These are phyloP conservation scores for Suhomyces maxii DNA, from an alignment of 1,139 yeast species.

Conservation along the genomic window DNA sequence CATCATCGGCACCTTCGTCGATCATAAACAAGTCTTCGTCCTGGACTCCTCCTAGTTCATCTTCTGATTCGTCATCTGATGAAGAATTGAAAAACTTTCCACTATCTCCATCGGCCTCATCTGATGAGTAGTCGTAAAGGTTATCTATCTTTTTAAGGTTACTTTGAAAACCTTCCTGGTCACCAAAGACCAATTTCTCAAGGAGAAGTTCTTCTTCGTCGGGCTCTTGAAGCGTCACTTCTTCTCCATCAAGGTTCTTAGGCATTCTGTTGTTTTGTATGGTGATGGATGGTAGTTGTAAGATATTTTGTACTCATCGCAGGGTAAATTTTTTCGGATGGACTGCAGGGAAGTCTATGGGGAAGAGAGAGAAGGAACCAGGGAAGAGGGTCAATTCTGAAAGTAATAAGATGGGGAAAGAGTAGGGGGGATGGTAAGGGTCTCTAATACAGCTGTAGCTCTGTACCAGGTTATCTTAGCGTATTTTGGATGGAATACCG, in stretches of 20 bases:
- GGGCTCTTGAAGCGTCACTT: slow-evolving; percentile 57
- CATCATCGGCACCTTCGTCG: slow-evolving; percentile 47
- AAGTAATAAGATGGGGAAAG: not conserved
- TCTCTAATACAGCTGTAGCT: no score
- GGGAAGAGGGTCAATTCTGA: no score
- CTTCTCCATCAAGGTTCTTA: slow-evolving; percentile 27
- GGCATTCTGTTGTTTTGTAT: slow-evolving; percentile 17
- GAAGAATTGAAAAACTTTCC: slow-evolving; percentile 31
- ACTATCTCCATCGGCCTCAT: slow-evolving; percentile 30
- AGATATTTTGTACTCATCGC: not conserved
- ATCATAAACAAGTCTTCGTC: slow-evolving; percentile 69
- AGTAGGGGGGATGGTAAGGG: not conserved
- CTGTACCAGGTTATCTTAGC: no score
- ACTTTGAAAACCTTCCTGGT: slow-evolving; percentile 70
- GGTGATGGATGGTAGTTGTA: not conserved
- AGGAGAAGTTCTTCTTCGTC: slow-evolving; percentile 79
- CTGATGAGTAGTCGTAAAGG: slow-evolving; percentile 51
- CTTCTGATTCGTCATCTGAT: slow-evolving; percentile 28
- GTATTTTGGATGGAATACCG: not conserved
- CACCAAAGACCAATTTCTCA: slow-evolving; percentile 90
- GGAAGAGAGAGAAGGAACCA: not conserved
- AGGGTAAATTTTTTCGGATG: slow-evolving; percentile 5
- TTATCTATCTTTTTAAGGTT: slow-evolving; percentile 62
- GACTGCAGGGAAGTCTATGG: not conserved
- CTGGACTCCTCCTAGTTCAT: slow-evolving; percentile 36